Conservation (phyloP, 2,329 filamentous ascomycete genomes). For the Xylariaceae sp. region DNA sequence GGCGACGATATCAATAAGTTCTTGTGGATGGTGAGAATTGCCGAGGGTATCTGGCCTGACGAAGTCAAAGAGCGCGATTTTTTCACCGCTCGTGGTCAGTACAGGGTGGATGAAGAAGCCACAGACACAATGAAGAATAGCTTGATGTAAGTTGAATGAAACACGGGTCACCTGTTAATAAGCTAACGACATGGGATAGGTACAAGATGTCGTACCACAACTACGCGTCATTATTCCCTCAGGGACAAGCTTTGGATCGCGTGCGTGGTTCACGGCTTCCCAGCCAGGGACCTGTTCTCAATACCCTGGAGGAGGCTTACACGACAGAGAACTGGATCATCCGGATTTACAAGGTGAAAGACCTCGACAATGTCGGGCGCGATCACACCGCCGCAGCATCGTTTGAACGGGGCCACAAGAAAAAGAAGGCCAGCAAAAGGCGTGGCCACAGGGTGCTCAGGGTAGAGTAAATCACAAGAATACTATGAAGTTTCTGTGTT, state of each 20-base stretch:
- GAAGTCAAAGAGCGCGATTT: constrained; percentile 96
- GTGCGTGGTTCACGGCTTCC: constrained; percentile 79
- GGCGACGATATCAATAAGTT: constrained; percentile 99
- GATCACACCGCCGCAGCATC: constrained; percentile 68
- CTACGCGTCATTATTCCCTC: constrained; percentile 85
- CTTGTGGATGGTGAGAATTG: constrained; percentile 99
- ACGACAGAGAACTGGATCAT: constrained; percentile 99
- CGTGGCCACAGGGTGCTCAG: constrained; percentile 67
- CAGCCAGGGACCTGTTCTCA: constrained; percentile 78
- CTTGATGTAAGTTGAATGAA: constrained; percentile 70
- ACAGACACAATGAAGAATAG: constrained; percentile 99
- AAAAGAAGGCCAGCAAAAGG: constrained; percentile 72
- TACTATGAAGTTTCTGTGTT: neutral
- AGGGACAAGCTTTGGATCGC: constrained; percentile 83
- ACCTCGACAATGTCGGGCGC: constrained; percentile 90
- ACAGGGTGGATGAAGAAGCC: constrained; percentile 87
- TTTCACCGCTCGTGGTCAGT: constrained; percentile 91
- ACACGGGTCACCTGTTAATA: neutral
- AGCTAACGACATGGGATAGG: constrained; percentile 50
- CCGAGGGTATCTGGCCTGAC: constrained; percentile 99
- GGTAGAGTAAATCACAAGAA: constrained; percentile 53
- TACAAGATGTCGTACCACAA: constrained; percentile 99
- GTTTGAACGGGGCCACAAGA: constrained; percentile 78
- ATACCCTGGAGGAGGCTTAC: constrained; percentile 91
- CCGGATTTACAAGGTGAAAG: constrained; percentile 99